phyloP scores from a whole-genome alignment of 1,284 basidiomycete species.

The Ustilago bromivora region DNA sequence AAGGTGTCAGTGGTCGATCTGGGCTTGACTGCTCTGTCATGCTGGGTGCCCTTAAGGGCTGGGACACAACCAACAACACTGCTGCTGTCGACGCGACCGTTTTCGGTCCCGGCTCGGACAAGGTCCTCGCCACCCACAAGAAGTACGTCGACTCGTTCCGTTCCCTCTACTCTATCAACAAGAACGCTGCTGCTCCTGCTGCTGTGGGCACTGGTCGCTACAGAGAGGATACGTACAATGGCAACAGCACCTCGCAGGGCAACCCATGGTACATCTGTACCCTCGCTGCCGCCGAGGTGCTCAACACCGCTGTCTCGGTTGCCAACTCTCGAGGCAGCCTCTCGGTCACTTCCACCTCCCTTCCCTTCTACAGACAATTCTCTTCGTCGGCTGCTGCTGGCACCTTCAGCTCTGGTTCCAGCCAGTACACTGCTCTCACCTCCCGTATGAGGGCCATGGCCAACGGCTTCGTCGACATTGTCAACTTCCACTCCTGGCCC shows the following conservation, averaged over 20 bases:
- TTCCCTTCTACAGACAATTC: conserved; percentile 54
- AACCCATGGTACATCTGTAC: conserved; percentile 62
- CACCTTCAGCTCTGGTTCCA: conserved; percentile 20
- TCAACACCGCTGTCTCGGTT: conserved; percentile 44
- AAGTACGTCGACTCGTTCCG: conserved; percentile 57
- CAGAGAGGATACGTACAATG: conserved; percentile 46
- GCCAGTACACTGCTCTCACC: conserved; percentile 33
- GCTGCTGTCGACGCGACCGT: conserved; percentile 29
- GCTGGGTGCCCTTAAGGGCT: conserved; percentile 49
- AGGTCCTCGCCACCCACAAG: conserved; percentile 50
- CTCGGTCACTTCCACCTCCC: conserved; percentile 35
- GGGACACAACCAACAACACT: conserved; percentile 33
- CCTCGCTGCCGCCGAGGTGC: conserved; percentile 50
- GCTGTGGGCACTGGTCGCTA: conserved; percentile 53
- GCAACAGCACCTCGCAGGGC: conserved; percentile 37
- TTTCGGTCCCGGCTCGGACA: conserved; percentile 52
- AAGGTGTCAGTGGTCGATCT: conserved; percentile 38
- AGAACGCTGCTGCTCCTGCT: conserved; percentile 35
- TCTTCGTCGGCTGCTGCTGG: conserved; percentile 29
- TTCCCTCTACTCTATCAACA: conserved; percentile 50
- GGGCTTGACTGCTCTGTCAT: conserved; percentile 55
- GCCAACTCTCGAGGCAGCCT: conserved; percentile 29
- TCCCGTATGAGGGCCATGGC: conserved; percentile 49
- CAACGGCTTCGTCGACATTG: conserved; percentile 48
- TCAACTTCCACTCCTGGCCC: conserved; percentile 37